Conservation (phyloP, 2,329 filamentous ascomycete genomes). For the Pleomassaria siparia region DNA sequence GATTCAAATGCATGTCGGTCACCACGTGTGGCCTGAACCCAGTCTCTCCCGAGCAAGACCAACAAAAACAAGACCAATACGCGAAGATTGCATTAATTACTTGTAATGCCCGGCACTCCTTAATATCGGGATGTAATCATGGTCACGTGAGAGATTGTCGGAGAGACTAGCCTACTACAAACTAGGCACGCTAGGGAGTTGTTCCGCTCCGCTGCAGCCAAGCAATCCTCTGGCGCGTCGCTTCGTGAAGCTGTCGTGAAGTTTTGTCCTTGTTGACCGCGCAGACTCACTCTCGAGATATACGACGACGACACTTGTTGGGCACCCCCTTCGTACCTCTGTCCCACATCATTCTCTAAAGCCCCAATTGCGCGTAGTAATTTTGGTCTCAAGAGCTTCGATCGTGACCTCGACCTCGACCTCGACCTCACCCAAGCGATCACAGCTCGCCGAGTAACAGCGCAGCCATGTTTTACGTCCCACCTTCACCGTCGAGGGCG, state of each 20-base stretch:
- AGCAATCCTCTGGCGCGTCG: not conserved
- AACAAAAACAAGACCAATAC: not conserved
- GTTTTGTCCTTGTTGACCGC: slow-evolving; percentile 1
- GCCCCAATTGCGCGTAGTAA: too few relatives aligned
- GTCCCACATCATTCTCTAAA: too few relatives aligned
- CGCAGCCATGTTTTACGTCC: slow-evolving; percentile 38
- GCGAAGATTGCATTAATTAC: too few relatives aligned
- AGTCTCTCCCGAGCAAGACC: not conserved
- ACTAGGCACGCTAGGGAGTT: not conserved
- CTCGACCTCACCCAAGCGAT: not conserved
- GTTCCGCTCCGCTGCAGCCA: not conserved
- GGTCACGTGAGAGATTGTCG: not conserved
- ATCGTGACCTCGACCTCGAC: not conserved
- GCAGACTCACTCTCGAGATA: not conserved
- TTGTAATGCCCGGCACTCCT: not conserved
- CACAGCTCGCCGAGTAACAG: slow-evolving; percentile 3
- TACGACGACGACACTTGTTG: too few relatives aligned
- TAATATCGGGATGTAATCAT: not conserved
- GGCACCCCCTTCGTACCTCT: too few relatives aligned
- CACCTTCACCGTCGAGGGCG: slow-evolving; percentile 36
- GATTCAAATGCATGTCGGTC: not conserved
- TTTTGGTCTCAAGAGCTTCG: not conserved
- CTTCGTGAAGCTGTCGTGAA: not conserved
- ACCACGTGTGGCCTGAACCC: not conserved
- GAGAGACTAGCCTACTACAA: too few relatives aligned